These are phyloP conservation scores for Lasiosphaeriaceae sp. DNA, from an alignment of 495 filamentous ascomycete genomes.

Conservation along the genomic window DNA sequence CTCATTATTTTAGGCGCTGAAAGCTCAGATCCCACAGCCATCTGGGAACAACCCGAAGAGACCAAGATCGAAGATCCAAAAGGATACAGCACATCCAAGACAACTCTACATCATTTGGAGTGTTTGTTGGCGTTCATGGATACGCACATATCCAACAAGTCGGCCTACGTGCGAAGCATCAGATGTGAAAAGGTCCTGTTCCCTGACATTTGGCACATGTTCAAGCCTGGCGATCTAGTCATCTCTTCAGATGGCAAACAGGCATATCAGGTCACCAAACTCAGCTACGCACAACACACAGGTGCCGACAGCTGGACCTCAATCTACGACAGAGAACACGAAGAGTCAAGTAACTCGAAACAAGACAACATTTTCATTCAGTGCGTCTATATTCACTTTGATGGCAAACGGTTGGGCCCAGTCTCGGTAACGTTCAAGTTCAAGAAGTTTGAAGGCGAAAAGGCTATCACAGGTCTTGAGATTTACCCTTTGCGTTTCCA, in stretches of 20 bases:
- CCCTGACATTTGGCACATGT: not conserved
- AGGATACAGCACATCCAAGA: no score
- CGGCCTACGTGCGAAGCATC: not conserved
- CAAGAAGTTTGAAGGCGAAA: slow-evolving; percentile 33
- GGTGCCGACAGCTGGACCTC: not conserved
- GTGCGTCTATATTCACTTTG: slow-evolving; percentile 34
- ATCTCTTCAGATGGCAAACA: not conserved
- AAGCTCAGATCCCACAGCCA: no score
- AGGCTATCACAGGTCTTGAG: slow-evolving; percentile 27
- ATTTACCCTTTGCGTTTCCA: slow-evolving; percentile 34
- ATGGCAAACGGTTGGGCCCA: slow-evolving; percentile 37
- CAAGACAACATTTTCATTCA: not conserved
- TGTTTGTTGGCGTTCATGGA: not conserved
- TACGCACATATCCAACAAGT: not conserved
- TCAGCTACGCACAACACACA: not conserved
- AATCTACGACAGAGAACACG: not conserved
- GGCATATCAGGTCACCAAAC: not conserved
- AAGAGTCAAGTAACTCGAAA: not conserved
- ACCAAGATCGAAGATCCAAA: not conserved
- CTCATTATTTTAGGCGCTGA: no score
- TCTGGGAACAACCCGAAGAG: no score
- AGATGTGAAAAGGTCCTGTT: not conserved
- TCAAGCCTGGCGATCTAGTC: not conserved
- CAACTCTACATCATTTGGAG: no score
- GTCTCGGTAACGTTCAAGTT: slow-evolving; percentile 26